phyloP scores from a whole-genome alignment of 2,329 filamentous ascomycete genomes.

The Dactylellina haptotyla region DNA sequence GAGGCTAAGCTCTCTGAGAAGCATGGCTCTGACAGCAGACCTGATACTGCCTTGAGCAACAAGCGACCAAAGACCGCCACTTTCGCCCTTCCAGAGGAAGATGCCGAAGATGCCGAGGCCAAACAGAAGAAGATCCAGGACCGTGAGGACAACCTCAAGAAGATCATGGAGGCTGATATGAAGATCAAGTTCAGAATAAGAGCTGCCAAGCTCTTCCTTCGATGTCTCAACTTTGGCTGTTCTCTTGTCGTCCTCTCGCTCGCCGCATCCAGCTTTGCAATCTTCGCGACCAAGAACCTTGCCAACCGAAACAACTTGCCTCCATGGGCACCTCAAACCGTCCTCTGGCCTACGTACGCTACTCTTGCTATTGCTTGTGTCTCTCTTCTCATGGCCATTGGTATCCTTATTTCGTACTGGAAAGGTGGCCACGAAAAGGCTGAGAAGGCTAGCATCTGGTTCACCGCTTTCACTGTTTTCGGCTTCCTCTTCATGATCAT shows the following conservation, averaged over 20 bases:
- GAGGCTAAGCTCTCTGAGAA: constrained; percentile 67
- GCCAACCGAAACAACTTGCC: constrained; percentile 81
- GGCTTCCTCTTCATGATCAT: constrained; percentile 94
- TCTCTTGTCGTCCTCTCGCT: constrained; percentile 93
- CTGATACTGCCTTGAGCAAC: constrained; percentile 30
- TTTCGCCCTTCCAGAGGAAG: constrained; percentile 85
- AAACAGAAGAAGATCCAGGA: constrained; percentile 7
- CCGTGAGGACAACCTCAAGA: constrained; percentile 61
- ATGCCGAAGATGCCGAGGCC: constrained; percentile 74
- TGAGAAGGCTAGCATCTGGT: constrained; percentile 93
- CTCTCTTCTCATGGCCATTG: constrained; percentile 80
- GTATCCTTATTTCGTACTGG: constrained; percentile 86
- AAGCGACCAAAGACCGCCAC: constrained; percentile 85
- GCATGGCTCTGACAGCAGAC: constrained; percentile 71
- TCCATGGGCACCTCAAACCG: constrained; percentile 82
- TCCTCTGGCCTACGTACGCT: constrained; percentile 87
- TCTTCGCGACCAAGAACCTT: constrained; percentile 83
- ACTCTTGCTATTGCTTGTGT: constrained; percentile 81
- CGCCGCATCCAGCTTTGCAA: constrained; percentile 84
- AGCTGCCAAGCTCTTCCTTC: constrained; percentile 92
- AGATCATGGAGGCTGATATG: constrained; percentile 64
- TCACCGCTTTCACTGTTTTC: constrained; percentile 89
- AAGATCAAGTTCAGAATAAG: constrained; percentile 81
- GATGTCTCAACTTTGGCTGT: constrained; percentile 95
- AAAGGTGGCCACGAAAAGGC: constrained; percentile 86